phyloP scores from a whole-genome alignment of 2,329 filamentous ascomycete species.

The Epichloe coenophiala region DNA sequence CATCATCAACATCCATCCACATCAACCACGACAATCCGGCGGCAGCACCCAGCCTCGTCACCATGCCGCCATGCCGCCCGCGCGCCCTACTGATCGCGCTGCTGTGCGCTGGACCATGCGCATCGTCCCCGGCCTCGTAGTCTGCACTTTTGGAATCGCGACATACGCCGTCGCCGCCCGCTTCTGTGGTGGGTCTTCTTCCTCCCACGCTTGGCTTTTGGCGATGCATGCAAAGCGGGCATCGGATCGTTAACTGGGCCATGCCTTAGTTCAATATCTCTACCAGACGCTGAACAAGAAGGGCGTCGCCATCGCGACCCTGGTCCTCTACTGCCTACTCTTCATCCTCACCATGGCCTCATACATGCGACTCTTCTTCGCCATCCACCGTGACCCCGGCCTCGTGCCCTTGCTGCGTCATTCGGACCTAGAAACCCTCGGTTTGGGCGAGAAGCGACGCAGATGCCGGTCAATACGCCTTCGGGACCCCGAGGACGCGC shows the following conservation, averaged over 20 bases:
- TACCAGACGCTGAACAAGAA: slow-evolving; percentile 33
- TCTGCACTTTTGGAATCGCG: slow-evolving; percentile 52
- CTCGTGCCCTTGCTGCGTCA: slow-evolving; percentile 46
- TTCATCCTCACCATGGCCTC: slow-evolving; percentile 50
- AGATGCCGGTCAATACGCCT: slow-evolving; percentile 4
- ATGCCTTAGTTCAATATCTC: slow-evolving; percentile 50
- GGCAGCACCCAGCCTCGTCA: slow-evolving; percentile 6
- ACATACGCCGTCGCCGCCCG: slow-evolving; percentile 53
- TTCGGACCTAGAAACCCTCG: slow-evolving; percentile 19
- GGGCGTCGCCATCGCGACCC: slow-evolving; percentile 51
- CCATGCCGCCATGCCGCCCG: slow-evolving; percentile 20
- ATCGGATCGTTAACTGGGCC: too few species aligned
- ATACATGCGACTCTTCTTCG: slow-evolving; percentile 59
- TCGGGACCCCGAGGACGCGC: slow-evolving; percentile 15
- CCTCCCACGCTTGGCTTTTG: not conserved
- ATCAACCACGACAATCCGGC: not conserved
- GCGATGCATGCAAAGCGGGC: too few species aligned
- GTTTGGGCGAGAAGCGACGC: slow-evolving; percentile 7
- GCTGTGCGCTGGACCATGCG: slow-evolving; percentile 27
- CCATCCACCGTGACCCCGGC: slow-evolving; percentile 58
- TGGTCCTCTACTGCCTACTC: slow-evolving; percentile 61
- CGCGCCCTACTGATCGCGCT: slow-evolving; percentile 14
- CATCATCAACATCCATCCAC: not conserved
- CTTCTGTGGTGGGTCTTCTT: not conserved
- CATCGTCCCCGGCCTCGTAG: slow-evolving; percentile 56